These are phyloP conservation scores for Nephelium lappaceum DNA, from an alignment of 345 rosid species.

Conservation along the genomic window DNA sequence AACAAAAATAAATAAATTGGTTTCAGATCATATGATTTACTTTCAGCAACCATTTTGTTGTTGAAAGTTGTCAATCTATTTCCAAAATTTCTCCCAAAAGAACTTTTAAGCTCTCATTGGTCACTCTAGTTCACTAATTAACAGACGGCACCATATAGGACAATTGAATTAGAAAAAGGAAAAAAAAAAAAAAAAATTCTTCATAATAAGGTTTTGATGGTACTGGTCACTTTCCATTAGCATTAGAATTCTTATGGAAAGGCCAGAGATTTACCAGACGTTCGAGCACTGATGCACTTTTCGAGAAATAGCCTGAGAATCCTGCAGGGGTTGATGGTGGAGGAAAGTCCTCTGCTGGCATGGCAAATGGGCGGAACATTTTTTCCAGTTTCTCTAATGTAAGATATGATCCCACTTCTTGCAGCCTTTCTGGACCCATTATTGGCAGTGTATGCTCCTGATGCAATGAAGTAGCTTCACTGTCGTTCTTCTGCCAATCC, in stretches of 20 bases:
- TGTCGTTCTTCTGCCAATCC: constrained; percentile 58
- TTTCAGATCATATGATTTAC: not conserved
- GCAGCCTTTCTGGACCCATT: constrained; percentile 98
- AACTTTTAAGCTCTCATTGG: constrained; percentile 10
- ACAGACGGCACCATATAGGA: not conserved
- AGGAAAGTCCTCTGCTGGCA: constrained; percentile 99
- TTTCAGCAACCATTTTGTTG: not conserved
- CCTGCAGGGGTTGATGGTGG: constrained; percentile 89
- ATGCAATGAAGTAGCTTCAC: constrained; percentile 67
- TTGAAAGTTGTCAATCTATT: not conserved
- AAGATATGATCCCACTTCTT: constrained; percentile 80
- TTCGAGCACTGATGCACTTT: constrained; percentile 90
- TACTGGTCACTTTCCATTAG: constrained; percentile 45
- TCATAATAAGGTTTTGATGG: not conserved
- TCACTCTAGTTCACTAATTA: not conserved
- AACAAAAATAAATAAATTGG: not conserved
- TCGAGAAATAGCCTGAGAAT: constrained; percentile 91
- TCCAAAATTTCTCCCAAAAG: not conserved
- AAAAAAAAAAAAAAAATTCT: not conserved
- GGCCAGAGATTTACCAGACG: constrained; percentile 83
- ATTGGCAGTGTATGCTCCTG: constrained; percentile 96
- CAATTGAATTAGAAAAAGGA: not conserved
- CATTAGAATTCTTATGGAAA: constrained; percentile 54
- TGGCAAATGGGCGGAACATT: constrained; percentile 91
- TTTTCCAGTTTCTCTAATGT: constrained; percentile 92